These are phyloP conservation scores for Talaromyces adpressus DNA, from an alignment of 495 filamentous ascomycete genomes.

Conservation along the genomic window DNA sequence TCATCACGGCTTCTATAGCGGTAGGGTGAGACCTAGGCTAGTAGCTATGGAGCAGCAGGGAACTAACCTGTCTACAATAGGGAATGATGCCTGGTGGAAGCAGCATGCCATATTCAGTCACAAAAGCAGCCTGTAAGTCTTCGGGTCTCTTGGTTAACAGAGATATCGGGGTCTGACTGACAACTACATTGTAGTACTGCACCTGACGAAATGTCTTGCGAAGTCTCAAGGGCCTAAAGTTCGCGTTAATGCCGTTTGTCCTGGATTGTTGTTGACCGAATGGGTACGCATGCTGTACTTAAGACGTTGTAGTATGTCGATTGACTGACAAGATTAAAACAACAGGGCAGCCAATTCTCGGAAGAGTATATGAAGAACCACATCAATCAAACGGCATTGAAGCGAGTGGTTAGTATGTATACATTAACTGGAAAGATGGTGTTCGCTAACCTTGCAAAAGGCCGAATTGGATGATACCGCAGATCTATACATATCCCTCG, in stretches of 20 bases:
- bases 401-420: neutral
- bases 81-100: slow-evolving; percentile 43
- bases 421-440: neutral
- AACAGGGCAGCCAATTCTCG: slow-evolving; percentile 6
- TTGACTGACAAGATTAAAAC: neutral
- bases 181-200: slow-evolving; percentile 37
- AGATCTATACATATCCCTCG: slow-evolving; percentile 42
- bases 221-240: slow-evolving; percentile 57
- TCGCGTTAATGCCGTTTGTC: slow-evolving; percentile 60
- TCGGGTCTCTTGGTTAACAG: neutral
- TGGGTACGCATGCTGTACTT: slow-evolving; percentile 43
- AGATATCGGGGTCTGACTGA: neutral
- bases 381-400: slow-evolving; percentile 1
- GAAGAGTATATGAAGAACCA: neutral
- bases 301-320: neutral
- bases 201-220: slow-evolving; percentile 69
- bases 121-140: slow-evolving; percentile 51
- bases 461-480: slow-evolving; percentile 51
- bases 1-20: slow-evolving; percentile 62
- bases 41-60: neutral
- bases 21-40: slow-evolving; percentile 15
- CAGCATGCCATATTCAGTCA: slow-evolving; percentile 59
- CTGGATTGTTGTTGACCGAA: slow-evolving; percentile 63
- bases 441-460: slow-evolving; percentile 15
- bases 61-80: slow-evolving; percentile 15